Evolutionary conservation across 2,329 filamentous ascomycete genomes (phyloP).

Genomic region (Dactylellina leptospora): DNA sequence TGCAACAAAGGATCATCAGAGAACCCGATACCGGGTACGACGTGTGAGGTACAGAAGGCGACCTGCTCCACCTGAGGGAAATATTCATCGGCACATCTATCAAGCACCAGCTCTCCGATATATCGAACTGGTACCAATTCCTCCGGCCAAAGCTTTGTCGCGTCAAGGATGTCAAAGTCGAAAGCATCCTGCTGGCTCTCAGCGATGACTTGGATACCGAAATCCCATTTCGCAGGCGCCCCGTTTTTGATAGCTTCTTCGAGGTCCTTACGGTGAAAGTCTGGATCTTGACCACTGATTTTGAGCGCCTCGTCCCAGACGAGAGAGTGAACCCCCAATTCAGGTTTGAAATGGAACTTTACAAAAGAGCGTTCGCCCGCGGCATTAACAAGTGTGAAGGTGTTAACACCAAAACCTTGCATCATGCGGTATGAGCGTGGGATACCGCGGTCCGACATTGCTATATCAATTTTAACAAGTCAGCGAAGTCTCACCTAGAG

Average conservation of each 20-base stretch:
- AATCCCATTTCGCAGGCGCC: conserved; percentile 78
- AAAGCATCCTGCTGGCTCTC: conserved; percentile 78
- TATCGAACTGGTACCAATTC: conserved; percentile 77
- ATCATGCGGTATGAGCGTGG: conserved; percentile 83
- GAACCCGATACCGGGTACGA: conserved; percentile 80
- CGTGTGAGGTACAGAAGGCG: conserved; percentile 81
- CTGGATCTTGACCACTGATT: conserved; percentile 76
- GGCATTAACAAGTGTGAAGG: conserved; percentile 74
- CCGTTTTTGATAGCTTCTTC: conserved; percentile 77
- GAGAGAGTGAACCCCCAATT: conserved; percentile 77
- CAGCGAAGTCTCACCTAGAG: not conserved
- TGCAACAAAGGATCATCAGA: conserved; percentile 78
- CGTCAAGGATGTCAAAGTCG: conserved; percentile 84
- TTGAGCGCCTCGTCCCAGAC: conserved; percentile 84
- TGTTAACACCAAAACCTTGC: conserved; percentile 86
- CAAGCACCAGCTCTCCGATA: conserved; percentile 81
- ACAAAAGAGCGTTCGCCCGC: conserved; percentile 76
- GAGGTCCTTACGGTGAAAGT: conserved; percentile 83
- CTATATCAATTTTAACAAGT: not conserved
- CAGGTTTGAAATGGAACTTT: conserved; percentile 80
- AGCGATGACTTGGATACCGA: conserved; percentile 80
- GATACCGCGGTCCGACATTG: conserved; percentile 77
- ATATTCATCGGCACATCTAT: conserved; percentile 81
- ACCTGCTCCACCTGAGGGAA: conserved; percentile 84
- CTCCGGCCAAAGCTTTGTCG: conserved; percentile 87